Base-by-base conservation (phyloP, 176 grass and related monocot genomes). In the Dactylis glomerata region DNA sequence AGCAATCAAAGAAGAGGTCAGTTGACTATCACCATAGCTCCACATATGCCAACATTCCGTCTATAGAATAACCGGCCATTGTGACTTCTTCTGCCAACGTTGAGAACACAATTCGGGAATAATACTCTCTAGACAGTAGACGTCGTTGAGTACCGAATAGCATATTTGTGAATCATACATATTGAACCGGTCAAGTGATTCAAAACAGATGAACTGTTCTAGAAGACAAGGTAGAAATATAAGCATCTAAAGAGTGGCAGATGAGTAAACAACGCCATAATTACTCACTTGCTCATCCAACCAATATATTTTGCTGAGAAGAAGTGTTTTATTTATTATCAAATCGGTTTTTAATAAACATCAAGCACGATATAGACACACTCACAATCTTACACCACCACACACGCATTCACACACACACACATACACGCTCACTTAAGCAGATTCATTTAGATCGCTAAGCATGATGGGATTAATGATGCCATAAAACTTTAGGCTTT, bases 131-230 rank as follows among this genome's bases (percentile, higher is more conserved):
- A n/a, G n/a, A n/a, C n/a, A n/a, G n/a, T n/a, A n/a, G n/a, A n/a
- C n/a, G n/a, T n/a, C n/a, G n/a, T n/a, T n/a, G n/a, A n/a, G n/a
- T n/a, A 19, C 23, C 2, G 0, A 22, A 37, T 34, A 52, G 77
- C 38, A 57, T 6, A 28, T 47, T 28, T 73, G 69, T 46, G 13
- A 67, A 28, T 26, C 46, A 22, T 4, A 88, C 13, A 47, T 23
- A 40, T 42, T 24, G 82, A 89, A 89, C 14, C 70, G 58, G 77
- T 61, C 77, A 51, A 49, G 2, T 24, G 17, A 64, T 41, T 79
- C 54, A 56, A 54, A 71, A 36, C 0, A 22, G 15, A 79, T 41
- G 10, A 9, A 0, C 22, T 19, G 17, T 9, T 74, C 30, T 32
- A 19, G 42, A 32, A n/a, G 9, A 28, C 2, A 2, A 8, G 30